Conservation (phyloP, 208 protist genomes). For the Trypanosomatidae sp. region DNA sequence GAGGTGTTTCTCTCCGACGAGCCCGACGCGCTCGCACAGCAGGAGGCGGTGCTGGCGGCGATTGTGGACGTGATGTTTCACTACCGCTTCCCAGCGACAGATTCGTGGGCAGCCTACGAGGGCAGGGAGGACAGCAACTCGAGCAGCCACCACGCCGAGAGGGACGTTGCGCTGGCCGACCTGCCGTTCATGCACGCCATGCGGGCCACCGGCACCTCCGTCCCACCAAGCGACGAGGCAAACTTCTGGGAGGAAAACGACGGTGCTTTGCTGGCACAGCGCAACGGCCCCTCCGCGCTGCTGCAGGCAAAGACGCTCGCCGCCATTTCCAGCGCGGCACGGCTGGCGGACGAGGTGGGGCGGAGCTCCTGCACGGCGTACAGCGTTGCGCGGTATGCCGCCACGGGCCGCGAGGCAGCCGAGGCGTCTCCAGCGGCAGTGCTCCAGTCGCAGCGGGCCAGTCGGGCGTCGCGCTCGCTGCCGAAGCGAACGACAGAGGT, state of each 20-base stretch:
- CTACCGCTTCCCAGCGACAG: constrained; percentile 28
- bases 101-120: constrained; percentile 13
- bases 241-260: background rate
- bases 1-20: constrained; percentile 63
- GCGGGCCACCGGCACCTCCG: constrained; percentile 4
- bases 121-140: constrained; percentile 2
- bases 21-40: constrained; percentile 29
- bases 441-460: too few species aligned
- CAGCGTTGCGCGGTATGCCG: constrained; percentile 26
- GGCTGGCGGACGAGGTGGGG: constrained; percentile 31
- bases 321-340: constrained; percentile 25
- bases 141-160: too few species aligned
- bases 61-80: constrained; percentile 61
- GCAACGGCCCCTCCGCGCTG: constrained; percentile 15
- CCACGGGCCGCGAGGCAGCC: background rate
- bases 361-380: constrained; percentile 22
- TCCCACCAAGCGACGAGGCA: background rate
- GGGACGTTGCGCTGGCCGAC: constrained; percentile 24
- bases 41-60: constrained; percentile 54
- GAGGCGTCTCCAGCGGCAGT: constrained; percentile 16
- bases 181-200: constrained; percentile 32
- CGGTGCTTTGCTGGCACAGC: constrained; percentile 24
- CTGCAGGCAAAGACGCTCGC: constrained; percentile 32
- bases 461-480: constrained; percentile 9
- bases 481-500: background rate